A percentile compares a stretch with the other conserved stretches of the same genome.
These are phyloP conservation scores for Eucalyptus sp. DNA, from an alignment of 345 rosid species.

Conservation along the genomic window DNA sequence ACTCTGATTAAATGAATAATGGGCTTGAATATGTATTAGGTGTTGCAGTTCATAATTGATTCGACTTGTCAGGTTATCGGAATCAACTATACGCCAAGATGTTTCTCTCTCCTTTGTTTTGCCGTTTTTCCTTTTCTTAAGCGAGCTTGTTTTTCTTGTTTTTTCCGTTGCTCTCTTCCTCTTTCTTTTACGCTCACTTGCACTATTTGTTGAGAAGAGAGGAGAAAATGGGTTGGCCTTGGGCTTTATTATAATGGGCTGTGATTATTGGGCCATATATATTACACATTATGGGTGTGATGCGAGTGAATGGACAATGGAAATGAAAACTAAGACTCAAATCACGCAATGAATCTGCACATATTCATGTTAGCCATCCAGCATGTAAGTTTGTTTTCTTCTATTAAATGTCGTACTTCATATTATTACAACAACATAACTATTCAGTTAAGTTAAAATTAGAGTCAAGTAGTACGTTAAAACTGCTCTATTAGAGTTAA, in stretches of 20 bases:
- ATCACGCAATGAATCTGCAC: not conserved
- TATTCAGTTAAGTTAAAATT: not conserved
- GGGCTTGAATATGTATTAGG: too few relatives aligned
- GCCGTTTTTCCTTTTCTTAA: not conserved
- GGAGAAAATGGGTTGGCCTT: not conserved
- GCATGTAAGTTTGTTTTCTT: not conserved
- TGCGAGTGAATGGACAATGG: not conserved
- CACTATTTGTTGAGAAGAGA: not conserved
- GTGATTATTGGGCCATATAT: not conserved
- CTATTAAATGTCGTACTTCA: not conserved
- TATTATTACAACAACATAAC: not conserved
- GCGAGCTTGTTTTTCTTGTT: not conserved
- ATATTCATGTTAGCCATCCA: not conserved
- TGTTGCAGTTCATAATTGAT: not conserved
- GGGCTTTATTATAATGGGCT: not conserved
- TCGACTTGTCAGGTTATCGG: not conserved
- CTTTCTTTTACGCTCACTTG: not conserved
- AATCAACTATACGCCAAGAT: not conserved
- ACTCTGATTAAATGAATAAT: too few relatives aligned
- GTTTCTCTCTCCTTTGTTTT: not conserved
- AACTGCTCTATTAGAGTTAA: not conserved
- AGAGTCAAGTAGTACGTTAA: not conserved
- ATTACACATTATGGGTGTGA: not conserved
- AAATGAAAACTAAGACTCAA: not conserved
- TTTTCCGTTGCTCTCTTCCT: not conserved